Evolutionary conservation across 2,329 filamentous ascomycete species (phyloP), one percentile per base, ranked within the genome.

Genomic region (Beauveria australis): DNA sequence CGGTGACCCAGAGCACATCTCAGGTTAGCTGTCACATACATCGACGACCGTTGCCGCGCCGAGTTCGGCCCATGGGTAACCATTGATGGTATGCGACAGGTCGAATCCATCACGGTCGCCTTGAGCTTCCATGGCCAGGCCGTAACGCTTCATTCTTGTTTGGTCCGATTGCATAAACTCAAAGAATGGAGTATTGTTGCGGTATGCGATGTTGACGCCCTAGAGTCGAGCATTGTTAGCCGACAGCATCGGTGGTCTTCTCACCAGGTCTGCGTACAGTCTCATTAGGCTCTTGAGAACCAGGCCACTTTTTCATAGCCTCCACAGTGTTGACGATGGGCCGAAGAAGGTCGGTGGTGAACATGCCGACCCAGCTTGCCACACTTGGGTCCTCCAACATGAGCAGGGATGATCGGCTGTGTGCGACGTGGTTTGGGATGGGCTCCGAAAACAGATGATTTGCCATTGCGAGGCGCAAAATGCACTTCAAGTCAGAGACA

Each of bases 371-470:
- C 73, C 73, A 75, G 62, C 67, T 70, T 10, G 63, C 65, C 10
- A 72, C 61, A 7, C 63, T 57, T 2, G 63, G 64, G 44, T 72
- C 68, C 19, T 70, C 65, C 1, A 69, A 61, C 3, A 77, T 63
- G 7, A 72, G 58, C 7, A 67, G 68, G 26, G 72, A 74, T 1
- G 66, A 64, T 8, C 69, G 65, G 18, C 73, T 78, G 63, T 79
- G 77, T 3, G 72, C 71, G 5, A 79, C 73, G 16, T 67, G 65
- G 3, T 72, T 75, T 3, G 67, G 63, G 16, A 67, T 59, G 0
- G 74, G 74, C 64, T 79, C 77, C 26, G 63, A 60, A 59, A 79
- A 78, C 24, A 78, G 64, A 49, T 71, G 70, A 62, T 75, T 74
- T 1, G 71, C 69, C 62, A 76, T 74, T 33, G 74, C 73, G 40